Percentiles rank a stretch among this genome's conserved stretches.
These are phyloP conservation scores for Mucor irregularis DNA, from an alignment of 371 early-diverging fungal species.

Conservation along the genomic window DNA sequence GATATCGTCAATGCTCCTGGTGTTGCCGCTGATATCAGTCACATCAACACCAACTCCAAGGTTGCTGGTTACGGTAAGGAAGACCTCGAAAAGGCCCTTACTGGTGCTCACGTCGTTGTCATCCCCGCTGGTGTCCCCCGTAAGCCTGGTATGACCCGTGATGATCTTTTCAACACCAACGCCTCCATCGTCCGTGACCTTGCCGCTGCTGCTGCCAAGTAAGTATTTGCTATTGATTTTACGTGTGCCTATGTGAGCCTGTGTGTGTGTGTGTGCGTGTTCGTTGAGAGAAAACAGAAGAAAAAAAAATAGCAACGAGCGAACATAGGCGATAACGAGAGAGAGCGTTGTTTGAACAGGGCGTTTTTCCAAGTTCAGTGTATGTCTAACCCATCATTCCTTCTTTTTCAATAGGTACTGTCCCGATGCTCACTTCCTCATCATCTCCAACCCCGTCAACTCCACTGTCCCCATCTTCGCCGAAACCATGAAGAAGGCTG, in stretches of 20 bases:
- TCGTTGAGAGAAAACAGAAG: background rate
- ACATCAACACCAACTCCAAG: constrained; percentile 92
- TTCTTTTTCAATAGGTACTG: constrained; percentile 69
- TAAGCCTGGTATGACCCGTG: constrained; percentile 99
- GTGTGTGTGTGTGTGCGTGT: background rate
- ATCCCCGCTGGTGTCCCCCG: constrained; percentile 99
- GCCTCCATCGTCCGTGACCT: constrained; percentile 94
- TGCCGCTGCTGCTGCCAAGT: constrained; percentile 66
- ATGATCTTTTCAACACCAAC: constrained; percentile 98
- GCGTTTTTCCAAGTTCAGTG: no score
- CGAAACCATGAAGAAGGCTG: constrained; percentile 93
- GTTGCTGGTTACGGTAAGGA: constrained; percentile 87
- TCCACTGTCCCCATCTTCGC: constrained; percentile 98
- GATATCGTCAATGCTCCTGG: constrained; percentile 97
- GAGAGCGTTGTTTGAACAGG: background rate
- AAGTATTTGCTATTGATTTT: constrained; percentile 21
- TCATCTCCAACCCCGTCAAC: constrained; percentile 99
- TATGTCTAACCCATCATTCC: constrained; percentile 1
- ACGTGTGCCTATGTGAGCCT: no score
- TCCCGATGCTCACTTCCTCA: constrained; percentile 94
- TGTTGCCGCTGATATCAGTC: constrained; percentile 96
- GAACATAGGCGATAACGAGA: background rate
- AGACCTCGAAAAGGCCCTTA: constrained; percentile 84
- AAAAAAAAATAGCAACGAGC: background rate
- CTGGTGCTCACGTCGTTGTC: constrained; percentile 89